Evolutionary conservation across 2,329 filamentous ascomycete species (phyloP).

Genomic region (Xylariaceae sp.): DNA sequence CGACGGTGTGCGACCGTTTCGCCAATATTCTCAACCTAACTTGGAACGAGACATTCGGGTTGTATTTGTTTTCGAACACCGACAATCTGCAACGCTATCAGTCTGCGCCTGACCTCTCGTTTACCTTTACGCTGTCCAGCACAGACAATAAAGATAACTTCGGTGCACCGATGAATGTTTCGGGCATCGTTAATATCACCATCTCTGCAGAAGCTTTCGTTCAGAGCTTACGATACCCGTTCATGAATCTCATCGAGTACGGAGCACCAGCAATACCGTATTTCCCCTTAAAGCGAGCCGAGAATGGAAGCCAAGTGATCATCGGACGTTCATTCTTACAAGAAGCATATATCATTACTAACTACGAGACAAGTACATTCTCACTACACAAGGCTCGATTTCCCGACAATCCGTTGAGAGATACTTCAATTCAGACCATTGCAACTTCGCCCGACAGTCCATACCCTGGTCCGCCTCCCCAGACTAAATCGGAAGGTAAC

Average conservation of each 20-base stretch:
- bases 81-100: constrained; percentile 57
- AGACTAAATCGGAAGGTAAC: constrained; percentile 24
- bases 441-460: constrained; percentile 52
- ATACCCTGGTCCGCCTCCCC: constrained; percentile 48
- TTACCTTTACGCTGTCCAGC: constrained; percentile 64
- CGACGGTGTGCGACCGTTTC: constrained; percentile 66
- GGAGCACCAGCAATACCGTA: constrained; percentile 59
- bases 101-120: constrained; percentile 52
- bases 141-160: constrained; percentile 60
- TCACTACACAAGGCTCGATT: constrained; percentile 62
- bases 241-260: constrained; percentile 51
- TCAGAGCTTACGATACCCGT: constrained; percentile 57
- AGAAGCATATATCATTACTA: constrained; percentile 66
- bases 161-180: constrained; percentile 53
- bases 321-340: constrained; percentile 74
- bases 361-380: constrained; percentile 60
- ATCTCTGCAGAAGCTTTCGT: constrained; percentile 58
- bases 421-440: constrained; percentile 51
- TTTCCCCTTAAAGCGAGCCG: constrained; percentile 67
- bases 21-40: constrained; percentile 67
- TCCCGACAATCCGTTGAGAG: constrained; percentile 49
- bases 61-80: constrained; percentile 68
- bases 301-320: constrained; percentile 60
- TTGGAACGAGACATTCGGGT: constrained; percentile 66
- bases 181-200: constrained; percentile 63